These are phyloP conservation scores for Davidsoniella eucalypti DNA, from an alignment of 2,329 filamentous ascomycete genomes.

Conservation along the genomic window DNA sequence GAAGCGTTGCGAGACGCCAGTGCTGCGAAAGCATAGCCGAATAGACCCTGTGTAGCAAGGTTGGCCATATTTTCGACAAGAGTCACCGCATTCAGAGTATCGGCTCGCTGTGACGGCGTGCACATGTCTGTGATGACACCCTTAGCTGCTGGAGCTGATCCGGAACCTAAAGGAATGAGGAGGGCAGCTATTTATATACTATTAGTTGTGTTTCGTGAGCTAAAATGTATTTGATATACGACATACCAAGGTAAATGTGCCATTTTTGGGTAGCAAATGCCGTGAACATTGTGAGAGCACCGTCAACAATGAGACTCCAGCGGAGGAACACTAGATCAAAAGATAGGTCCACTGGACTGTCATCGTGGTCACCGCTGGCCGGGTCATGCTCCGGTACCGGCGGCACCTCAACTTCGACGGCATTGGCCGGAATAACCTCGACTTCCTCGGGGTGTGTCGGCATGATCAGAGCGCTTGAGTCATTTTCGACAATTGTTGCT, in stretches of 20 bases:
- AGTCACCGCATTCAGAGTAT: conserved; percentile 53
- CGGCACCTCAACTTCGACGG: conserved; percentile 27
- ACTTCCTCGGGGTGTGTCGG: conserved; percentile 25
- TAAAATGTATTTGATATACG: not conserved
- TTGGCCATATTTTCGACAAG: conserved; percentile 53
- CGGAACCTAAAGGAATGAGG: conserved; percentile 50
- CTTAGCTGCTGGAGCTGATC: conserved; percentile 52
- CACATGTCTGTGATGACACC: conserved; percentile 61
- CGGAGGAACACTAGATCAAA: conserved; percentile 55
- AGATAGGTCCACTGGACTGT: conserved; percentile 24
- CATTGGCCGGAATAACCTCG: conserved; percentile 25
- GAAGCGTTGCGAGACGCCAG: conserved; percentile 43
- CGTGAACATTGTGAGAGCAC: conserved; percentile 43
- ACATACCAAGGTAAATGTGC: conserved; percentile 48
- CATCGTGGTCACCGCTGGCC: conserved; percentile 21
- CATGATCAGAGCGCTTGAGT: conserved; percentile 15
- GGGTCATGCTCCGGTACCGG: conserved; percentile 18
- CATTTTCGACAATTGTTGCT: not conserved
- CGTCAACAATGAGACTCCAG: conserved; percentile 49
- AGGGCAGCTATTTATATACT: conserved; percentile 31
- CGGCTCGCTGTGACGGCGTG: conserved; percentile 40
- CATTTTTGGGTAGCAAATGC: conserved; percentile 45
- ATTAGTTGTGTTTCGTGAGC: not conserved
- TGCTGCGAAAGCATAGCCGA: conserved; percentile 49
- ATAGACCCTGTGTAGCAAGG: conserved; percentile 46